Conservation (phyloP, 768 basidiomycete species). For the Boletus patriciae region DNA sequence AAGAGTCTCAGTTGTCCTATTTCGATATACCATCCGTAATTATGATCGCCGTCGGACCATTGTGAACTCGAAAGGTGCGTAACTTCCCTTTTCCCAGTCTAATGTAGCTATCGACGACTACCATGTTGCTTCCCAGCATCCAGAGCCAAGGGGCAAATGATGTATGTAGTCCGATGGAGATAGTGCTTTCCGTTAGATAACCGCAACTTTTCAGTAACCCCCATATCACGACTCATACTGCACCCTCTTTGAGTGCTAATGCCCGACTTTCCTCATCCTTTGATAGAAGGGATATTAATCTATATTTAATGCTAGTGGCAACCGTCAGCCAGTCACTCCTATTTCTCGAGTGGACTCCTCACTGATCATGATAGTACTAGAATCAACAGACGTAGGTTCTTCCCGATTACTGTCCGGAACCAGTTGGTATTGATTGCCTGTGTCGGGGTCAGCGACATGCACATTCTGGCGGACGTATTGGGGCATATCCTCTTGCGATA, state of each 20-base stretch:
- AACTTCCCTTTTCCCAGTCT: not conserved
- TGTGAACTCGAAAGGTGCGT: not conserved
- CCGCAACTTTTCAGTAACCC: too few species aligned
- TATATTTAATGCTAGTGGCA: not conserved
- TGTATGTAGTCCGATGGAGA: not conserved
- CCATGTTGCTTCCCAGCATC: not conserved
- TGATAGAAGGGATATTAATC: constrained; percentile 38
- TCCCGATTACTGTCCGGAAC: not conserved
- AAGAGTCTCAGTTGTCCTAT: not conserved
- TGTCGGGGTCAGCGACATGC: not conserved
- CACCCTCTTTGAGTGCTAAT: too few species aligned
- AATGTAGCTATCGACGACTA: not conserved
- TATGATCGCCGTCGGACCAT: not conserved
- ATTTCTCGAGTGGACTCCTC: not conserved
- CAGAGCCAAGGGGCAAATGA: not conserved
- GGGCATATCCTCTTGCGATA: constrained; percentile 7
- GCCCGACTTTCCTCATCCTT: not conserved
- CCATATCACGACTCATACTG: too few species aligned
- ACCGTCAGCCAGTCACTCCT: not conserved
- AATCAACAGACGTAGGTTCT: not conserved
- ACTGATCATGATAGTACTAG: constrained; percentile 4
- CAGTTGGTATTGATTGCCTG: constrained; percentile 9
- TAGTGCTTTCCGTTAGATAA: not conserved
- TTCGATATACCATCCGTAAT: not conserved
- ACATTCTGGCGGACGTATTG: constrained; percentile 5